A percentile compares a stretch with the other conserved stretches of the same genome.
Conservation (phyloP, 2,329 filamentous ascomycete species). For the Paraphaeosphaeria sporulosa region DNA sequence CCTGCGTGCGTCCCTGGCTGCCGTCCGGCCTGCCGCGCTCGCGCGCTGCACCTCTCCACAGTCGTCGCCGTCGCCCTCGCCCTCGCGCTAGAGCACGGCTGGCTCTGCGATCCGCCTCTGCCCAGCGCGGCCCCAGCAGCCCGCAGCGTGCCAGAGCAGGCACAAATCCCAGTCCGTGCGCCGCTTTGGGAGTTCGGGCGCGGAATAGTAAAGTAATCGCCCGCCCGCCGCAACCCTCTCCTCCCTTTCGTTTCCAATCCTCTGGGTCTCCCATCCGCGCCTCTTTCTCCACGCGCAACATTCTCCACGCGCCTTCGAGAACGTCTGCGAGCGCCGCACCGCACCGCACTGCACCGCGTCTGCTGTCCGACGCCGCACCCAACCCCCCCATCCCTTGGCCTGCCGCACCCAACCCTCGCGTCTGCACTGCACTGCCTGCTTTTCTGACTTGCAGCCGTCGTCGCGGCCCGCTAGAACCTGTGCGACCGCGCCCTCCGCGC, state of each 20-base stretch:
- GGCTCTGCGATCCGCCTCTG: slow-evolving; percentile 26
- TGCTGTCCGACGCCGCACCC: slow-evolving; percentile 10
- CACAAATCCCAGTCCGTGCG: slow-evolving; percentile 27
- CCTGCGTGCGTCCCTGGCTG: slow-evolving; percentile 9
- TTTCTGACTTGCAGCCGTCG: slow-evolving; percentile 43
- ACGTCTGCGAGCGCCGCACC: slow-evolving; percentile 17
- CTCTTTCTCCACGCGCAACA: slow-evolving; percentile 22
- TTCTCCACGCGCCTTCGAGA: slow-evolving; percentile 35
- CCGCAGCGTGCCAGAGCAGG: slow-evolving; percentile 8
- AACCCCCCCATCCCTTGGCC: slow-evolving; percentile 10
- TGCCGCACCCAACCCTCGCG: slow-evolving; percentile 8
- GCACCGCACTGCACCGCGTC: slow-evolving; percentile 7
- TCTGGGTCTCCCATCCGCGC: slow-evolving; percentile 38
- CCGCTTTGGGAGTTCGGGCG: slow-evolving; percentile 26
- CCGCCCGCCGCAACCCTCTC: slow-evolving; percentile 42
- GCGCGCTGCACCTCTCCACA: neutral
- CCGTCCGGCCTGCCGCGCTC: slow-evolving; percentile 17
- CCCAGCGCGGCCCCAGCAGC: slow-evolving; percentile 32
- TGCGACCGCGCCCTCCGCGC: slow-evolving; percentile 38
- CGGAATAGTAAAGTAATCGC: slow-evolving; percentile 42
- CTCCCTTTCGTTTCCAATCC: slow-evolving; percentile 45
- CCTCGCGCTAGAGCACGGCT: slow-evolving; percentile 17
- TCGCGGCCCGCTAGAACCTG: slow-evolving; percentile 41
- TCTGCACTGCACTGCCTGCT: slow-evolving; percentile 21
- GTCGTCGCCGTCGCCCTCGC: neutral